phyloP scores from a whole-genome alignment of 2,329 filamentous ascomycete species.

The Whalleya microplaca region DNA sequence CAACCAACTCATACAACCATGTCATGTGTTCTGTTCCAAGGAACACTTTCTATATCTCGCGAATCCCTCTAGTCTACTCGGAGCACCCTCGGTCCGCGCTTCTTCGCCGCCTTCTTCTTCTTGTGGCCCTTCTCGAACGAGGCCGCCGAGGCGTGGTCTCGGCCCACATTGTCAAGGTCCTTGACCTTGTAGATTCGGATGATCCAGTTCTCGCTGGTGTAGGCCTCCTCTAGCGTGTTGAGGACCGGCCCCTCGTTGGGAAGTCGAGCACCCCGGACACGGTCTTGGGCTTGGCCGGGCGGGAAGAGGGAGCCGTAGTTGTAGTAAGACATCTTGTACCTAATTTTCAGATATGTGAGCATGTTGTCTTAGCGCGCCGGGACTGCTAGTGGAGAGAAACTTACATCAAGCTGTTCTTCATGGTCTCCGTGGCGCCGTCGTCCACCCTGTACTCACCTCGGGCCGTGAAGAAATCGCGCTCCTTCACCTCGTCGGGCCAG shows the following conservation, averaged over 20 bases:
- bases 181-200: slow-evolving; percentile 99
- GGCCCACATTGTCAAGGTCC: slow-evolving; percentile 92
- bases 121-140: slow-evolving; percentile 80
- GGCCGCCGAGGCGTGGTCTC: slow-evolving; percentile 74
- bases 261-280: slow-evolving; percentile 79
- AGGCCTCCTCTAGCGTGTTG: slow-evolving; percentile 91
- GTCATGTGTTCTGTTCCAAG: neutral
- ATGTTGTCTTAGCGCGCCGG: slow-evolving; percentile 19
- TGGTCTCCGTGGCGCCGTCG: slow-evolving; percentile 88
- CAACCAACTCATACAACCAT: neutral
- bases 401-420: slow-evolving; percentile 99
- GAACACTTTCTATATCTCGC: neutral
- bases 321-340: slow-evolving; percentile 99
- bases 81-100: slow-evolving; percentile 71
- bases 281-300: slow-evolving; percentile 84
- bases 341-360: slow-evolving; percentile 43
- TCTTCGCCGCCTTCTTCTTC: slow-evolving; percentile 78
- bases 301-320: slow-evolving; percentile 95
- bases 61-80: slow-evolving; percentile 65
- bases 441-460: slow-evolving; percentile 96
- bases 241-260: slow-evolving; percentile 86
- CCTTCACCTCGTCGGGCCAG: slow-evolving; percentile 99
- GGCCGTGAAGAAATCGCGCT: slow-evolving; percentile 92
- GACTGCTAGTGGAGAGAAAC: slow-evolving; percentile 40
- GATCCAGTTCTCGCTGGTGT: slow-evolving; percentile 99